Base-by-base conservation (phyloP, 148 eudicot species). In the Dysphania ambrosioides region DNA sequence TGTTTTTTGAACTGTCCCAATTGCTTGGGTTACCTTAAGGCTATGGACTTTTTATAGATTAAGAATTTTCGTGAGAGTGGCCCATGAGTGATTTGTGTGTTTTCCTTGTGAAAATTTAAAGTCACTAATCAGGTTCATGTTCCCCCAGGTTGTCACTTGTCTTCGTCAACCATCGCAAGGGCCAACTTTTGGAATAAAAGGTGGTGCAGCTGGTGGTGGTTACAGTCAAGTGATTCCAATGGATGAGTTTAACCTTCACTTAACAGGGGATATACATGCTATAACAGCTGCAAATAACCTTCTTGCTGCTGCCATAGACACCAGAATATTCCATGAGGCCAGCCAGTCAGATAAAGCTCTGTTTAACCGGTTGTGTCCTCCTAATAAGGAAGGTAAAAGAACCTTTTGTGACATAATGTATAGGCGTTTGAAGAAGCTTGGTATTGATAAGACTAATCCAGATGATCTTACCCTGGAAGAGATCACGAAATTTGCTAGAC, bases 151-250 rank as follows among this genome's bases (percentile, higher is more conserved):
- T 73, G 88, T 95, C 21, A 95, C 99, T 35, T 92, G 97, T 82
- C 82, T 95, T 72, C 96, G 99, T 47, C 99, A 95, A 79, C 99
- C 99, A 72, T 95, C 99, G 41, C 99, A 95, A 92, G 99, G 99
- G 72, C 99, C 99, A 32, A 95, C 99, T 72, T 95, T 95, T 80
- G 99, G 99, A 67, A 95, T 95, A 49, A 95, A 95, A 83, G 99
- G 99, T 63, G 99, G 99, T 81, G 99, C 99, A 55, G 99, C 99
- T 30, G 99, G 99, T 47, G 99, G 99, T 72, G 99, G 99, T 68
- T 95, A 92, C 77, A 95, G 99, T 82, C 99, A 95, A 81, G 99
- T 95, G 69, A 92, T 95, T 74, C 99, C 99, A 44, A 95, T 95
- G 99, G 99, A 95, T 29, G 99, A 95, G 86, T 95, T 95, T 86